These are phyloP conservation scores for Gossypium lobatum DNA, from an alignment of 441 rosid genomes.

Conservation along the genomic window DNA sequence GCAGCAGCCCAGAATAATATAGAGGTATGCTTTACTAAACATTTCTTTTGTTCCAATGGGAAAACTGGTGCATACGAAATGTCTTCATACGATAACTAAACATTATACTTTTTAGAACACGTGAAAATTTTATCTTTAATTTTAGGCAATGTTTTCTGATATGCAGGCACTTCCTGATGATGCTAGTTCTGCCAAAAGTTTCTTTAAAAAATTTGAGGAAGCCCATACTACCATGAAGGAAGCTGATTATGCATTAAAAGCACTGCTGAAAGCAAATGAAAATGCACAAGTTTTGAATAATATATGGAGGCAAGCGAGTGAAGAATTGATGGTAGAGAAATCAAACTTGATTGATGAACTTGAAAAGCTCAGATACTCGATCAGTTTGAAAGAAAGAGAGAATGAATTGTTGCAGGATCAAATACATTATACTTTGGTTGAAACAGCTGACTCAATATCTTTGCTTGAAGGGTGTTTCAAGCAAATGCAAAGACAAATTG, in stretches of 20 bases:
- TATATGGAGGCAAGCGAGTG: constrained; percentile 57
- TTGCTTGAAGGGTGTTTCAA: constrained; percentile 49
- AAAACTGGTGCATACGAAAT: background rate
- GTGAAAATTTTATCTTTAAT: constrained; percentile 18
- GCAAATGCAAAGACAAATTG: constrained; percentile 58
- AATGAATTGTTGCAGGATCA: constrained; percentile 43
- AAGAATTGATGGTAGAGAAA: constrained; percentile 49
- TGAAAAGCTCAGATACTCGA: constrained; percentile 48
- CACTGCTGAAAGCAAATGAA: constrained; percentile 60
- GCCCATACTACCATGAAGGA: constrained; percentile 69
- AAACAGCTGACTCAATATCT: constrained; percentile 46
- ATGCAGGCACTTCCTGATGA: constrained; percentile 36
- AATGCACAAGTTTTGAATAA: constrained; percentile 44
- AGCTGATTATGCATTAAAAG: constrained; percentile 67
- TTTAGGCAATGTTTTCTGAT: constrained; percentile 24
- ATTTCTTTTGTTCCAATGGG: background rate
- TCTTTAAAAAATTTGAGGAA: constrained; percentile 65
- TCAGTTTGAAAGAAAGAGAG: constrained; percentile 49
- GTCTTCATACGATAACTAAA: background rate
- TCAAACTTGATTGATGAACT: constrained; percentile 49
- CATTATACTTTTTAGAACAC: background rate
- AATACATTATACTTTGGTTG: constrained; percentile 32
- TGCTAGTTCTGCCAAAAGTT: constrained; percentile 34
- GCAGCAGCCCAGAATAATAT: constrained; percentile 21
- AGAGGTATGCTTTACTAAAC: constrained; percentile 33